Percentiles rank a stretch among this genome's conserved stretches.
phyloP scores from a whole-genome alignment of 176 grass and related monocot genomes.

The Ensete glaucum region DNA sequence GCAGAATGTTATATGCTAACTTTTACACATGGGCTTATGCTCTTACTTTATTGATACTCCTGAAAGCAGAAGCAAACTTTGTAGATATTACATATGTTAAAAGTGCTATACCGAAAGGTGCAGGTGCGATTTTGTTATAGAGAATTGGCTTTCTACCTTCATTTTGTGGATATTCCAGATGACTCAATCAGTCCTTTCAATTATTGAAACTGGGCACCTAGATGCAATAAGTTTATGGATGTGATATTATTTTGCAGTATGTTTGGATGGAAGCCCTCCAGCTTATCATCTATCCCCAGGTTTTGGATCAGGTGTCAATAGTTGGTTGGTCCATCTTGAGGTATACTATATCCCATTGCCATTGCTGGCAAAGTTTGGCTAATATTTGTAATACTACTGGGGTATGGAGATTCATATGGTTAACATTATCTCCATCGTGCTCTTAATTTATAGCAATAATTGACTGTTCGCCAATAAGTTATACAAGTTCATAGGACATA shows the following conservation, averaged over 20 bases:
- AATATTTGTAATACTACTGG: not conserved
- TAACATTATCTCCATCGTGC: not conserved
- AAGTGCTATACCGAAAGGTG: slow-evolving; percentile 24
- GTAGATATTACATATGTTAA: slow-evolving; percentile 30
- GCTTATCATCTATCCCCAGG: slow-evolving; percentile 28
- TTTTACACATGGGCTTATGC: not conserved
- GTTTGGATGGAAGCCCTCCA: slow-evolving; percentile 29
- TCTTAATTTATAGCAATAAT: not conserved
- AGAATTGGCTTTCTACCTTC: not conserved
- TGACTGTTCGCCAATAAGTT: not conserved
- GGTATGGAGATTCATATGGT: not conserved
- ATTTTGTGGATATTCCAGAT: not conserved
- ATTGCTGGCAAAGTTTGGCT: not conserved
- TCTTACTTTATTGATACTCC: slow-evolving; percentile 8
- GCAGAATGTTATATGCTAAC: slow-evolving; percentile 8
- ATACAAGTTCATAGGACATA: too few species aligned
- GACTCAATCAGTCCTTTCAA: not conserved
- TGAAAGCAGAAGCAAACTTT: slow-evolving; percentile 17
- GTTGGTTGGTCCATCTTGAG: slow-evolving; percentile 28
- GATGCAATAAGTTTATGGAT: not conserved
- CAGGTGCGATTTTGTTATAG: slow-evolving; percentile 1
- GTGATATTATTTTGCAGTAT: slow-evolving; percentile 10
- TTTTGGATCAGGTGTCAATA: slow-evolving; percentile 22
- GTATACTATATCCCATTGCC: not conserved
- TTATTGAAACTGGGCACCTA: not conserved